Percentiles rank a stretch among this genome's conserved stretches.
Evolutionary conservation across 208 protist species (phyloP).

Genomic region (Leishmania amazonensis): DNA sequence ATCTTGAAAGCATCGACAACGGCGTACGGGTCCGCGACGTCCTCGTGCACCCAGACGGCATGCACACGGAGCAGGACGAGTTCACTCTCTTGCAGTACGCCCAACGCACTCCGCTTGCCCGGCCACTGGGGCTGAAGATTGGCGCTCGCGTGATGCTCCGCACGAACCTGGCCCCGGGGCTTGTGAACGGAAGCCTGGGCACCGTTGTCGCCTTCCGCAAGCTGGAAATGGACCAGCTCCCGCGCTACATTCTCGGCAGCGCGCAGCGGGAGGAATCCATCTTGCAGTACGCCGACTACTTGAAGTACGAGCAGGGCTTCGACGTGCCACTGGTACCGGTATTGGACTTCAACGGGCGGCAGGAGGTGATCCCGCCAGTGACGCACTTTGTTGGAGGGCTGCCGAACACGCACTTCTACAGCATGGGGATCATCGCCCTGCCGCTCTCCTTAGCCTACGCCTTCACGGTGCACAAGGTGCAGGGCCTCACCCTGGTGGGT

Average conservation of each 20-base stretch:
- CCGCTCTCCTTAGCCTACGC: conserved; percentile 88
- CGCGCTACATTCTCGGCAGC: conserved; percentile 42
- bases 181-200: conserved; percentile 89
- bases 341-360: conserved; percentile 72
- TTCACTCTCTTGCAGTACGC: conserved; percentile 69
- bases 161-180: conserved; percentile 61
- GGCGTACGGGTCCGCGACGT: conserved; percentile 68
- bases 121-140: conserved; percentile 58
- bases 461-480: conserved; percentile 94
- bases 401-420: conserved; percentile 78
- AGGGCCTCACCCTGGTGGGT: conserved; percentile 85
- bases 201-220: conserved; percentile 81
- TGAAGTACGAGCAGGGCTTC: conserved; percentile 72
- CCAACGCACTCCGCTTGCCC: conserved; percentile 46
- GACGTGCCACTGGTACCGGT: conserved; percentile 56
- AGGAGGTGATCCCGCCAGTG: conserved; percentile 62
- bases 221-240: conserved; percentile 46
- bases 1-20: conserved; percentile 12
- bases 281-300: conserved; percentile 60
- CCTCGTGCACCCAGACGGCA: conserved; percentile 53
- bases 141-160: conserved; percentile 88
- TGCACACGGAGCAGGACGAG: conserved; percentile 85
- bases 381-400: conserved; percentile 69
- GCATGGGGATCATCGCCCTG: conserved; percentile 59
- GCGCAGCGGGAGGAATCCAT: conserved; percentile 43